Evolutionary conservation across 306 rosid species (phyloP), one percentile per base, ranked within the genome.

Genomic region (Rosa multiflora): DNA sequence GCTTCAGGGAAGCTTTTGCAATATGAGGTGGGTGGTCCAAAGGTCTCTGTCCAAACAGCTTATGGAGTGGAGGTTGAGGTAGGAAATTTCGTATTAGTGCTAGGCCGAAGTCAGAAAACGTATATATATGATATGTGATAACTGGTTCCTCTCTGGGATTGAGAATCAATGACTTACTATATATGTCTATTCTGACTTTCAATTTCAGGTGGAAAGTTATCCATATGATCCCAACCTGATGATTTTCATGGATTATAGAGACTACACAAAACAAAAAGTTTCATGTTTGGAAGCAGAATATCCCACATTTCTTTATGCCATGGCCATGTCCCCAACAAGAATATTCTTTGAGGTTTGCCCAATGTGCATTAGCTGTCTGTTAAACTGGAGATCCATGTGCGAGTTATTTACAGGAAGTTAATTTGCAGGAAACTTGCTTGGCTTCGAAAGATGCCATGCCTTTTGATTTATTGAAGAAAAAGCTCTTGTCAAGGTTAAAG

Each of bases 181-280:
- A n/a, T 21, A 8, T 20, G 4, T n/a, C 26, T 6, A 20, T 20
- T 56, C 32, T 42, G 8, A 43, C 23, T 12, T 39, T 68, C 76
- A 51, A 66, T 84, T 86, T 90, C 90, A 95, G 99, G 99, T 93
- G 84, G 98, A 93, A 82, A 87, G 86, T 80, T 90, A 87, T 87
- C 98, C 98, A 49, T 95, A 95, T 84, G 98, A 95, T 90, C 99
- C 98, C 74, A 83, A 85, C 85, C 79, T 91, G 64, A 95, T 95
- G 99, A 97, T 95, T 85, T 91, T 95, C 92, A 95, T 95, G 99
- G 99, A 95, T 87, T 95, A 95, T 86, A 91, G 99, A 84, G 97
- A 95, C 80, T 84, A 82, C 90, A 79, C 73, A 78, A 90, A 88
- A 78, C 89, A 88, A 82, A 92, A 88, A 23, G 86, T 63, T 74